Conservation (phyloP, 2,329 filamentous ascomycete genomes). For the Aspergillus terreus region DNA sequence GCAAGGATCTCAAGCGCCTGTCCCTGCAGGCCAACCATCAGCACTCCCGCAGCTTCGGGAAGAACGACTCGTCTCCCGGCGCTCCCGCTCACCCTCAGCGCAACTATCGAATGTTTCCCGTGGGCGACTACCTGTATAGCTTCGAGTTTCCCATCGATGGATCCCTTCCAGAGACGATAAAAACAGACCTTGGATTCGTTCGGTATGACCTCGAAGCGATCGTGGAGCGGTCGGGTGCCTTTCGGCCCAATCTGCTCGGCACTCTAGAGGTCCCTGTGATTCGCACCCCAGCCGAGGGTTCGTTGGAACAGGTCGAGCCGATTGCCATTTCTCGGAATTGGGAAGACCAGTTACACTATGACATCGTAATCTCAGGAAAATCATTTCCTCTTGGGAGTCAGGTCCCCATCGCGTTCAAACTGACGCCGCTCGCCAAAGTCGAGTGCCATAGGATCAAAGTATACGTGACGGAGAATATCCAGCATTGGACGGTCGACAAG, state of each 20-base stretch:
- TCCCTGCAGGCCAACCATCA: slow-evolving; percentile 72
- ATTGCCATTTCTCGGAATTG: slow-evolving; percentile 91
- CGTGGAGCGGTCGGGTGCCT: slow-evolving; percentile 81
- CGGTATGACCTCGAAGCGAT: slow-evolving; percentile 84
- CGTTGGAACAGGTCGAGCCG: slow-evolving; percentile 84
- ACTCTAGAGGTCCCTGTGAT: slow-evolving; percentile 79
- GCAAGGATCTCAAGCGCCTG: slow-evolving; percentile 59
- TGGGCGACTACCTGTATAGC: slow-evolving; percentile 68
- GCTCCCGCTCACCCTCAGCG: slow-evolving; percentile 63
- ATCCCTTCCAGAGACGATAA: slow-evolving; percentile 76
- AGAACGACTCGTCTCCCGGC: slow-evolving; percentile 62
- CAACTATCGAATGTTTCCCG: slow-evolving; percentile 81
- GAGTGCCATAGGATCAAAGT: slow-evolving; percentile 92
- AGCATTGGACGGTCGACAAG: slow-evolving; percentile 85
- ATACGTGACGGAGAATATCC: slow-evolving; percentile 82
- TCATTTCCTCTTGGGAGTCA: slow-evolving; percentile 85
- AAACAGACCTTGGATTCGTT: slow-evolving; percentile 79
- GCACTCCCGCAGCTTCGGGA: slow-evolving; percentile 73
- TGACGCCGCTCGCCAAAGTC: slow-evolving; percentile 88
- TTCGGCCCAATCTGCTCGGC: slow-evolving; percentile 82
- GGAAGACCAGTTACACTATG: slow-evolving; percentile 94
- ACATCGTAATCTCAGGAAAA: slow-evolving; percentile 94
- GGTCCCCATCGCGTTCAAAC: slow-evolving; percentile 89
- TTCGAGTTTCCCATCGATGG: slow-evolving; percentile 82
- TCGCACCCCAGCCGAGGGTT: slow-evolving; percentile 80